phyloP scores from a whole-genome alignment of 2,329 filamentous ascomycete species.

The Penicillium sclerotigenum region DNA sequence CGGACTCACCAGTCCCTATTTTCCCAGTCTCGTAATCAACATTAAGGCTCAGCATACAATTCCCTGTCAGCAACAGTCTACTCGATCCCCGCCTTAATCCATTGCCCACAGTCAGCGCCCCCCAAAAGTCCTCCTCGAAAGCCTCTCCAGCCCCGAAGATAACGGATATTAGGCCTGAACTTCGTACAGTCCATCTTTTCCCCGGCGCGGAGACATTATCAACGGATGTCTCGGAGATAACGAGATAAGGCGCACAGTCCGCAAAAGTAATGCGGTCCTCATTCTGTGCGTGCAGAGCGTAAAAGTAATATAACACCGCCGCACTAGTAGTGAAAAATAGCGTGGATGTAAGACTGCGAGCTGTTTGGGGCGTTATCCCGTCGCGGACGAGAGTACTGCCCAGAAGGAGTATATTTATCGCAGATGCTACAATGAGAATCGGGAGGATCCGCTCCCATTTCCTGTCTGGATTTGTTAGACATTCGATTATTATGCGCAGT shows the following conservation, averaged over 20 bases:
- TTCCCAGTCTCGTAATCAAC: conserved; percentile 67
- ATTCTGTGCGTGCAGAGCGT: background rate
- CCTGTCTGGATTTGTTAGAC: background rate
- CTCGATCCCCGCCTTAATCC: conserved; percentile 9
- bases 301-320: conserved; percentile 6
- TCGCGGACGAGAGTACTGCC: background rate
- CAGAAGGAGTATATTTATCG: background rate
- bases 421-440: background rate
- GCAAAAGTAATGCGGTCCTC: conserved; percentile 32
- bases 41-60: conserved; percentile 72
- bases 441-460: background rate
- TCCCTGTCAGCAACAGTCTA: conserved; percentile 61
- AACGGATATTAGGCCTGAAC: conserved; percentile 70
- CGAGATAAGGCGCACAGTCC: conserved; percentile 58
- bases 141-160: conserved; percentile 55
- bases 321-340: background rate
- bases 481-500: background rate
- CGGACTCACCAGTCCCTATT: conserved; percentile 54
- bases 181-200: conserved; percentile 62
- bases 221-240: conserved; percentile 69
- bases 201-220: conserved; percentile 56
- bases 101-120: conserved; percentile 50
- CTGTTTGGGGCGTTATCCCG: background rate
- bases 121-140: conserved; percentile 74
- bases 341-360: background rate